phyloP scores from a whole-genome alignment of 1,139 yeast species.

The Hanseniaspora uvarum region DNA sequence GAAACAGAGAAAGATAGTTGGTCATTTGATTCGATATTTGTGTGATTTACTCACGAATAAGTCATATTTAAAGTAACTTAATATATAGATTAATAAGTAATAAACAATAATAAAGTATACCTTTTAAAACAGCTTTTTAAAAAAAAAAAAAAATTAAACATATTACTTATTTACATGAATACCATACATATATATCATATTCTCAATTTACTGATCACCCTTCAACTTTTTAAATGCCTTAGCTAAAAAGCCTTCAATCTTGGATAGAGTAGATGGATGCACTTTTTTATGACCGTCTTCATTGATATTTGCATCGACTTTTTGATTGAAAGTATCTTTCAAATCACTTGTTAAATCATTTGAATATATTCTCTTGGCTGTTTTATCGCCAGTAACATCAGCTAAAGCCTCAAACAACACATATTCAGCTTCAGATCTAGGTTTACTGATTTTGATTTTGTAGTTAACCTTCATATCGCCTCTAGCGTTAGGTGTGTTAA shows the following conservation, averaged over 20 bases:
- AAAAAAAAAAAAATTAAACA: too few relatives aligned
- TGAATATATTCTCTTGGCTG: slow-evolving; percentile 61
- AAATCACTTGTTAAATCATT: slow-evolving; percentile 21
- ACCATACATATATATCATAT: too few relatives aligned
- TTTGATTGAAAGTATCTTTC: slow-evolving; percentile 18
- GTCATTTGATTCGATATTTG: too few relatives aligned
- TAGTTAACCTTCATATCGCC: slow-evolving; percentile 75
- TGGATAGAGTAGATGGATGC: slow-evolving; percentile 46
- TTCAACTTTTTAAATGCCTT: slow-evolving; percentile 51
- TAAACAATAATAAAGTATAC: background rate
- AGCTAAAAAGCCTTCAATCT: slow-evolving; percentile 54
- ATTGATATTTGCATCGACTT: background rate
- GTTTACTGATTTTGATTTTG: slow-evolving; percentile 60
- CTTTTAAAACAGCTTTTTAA: too few relatives aligned
- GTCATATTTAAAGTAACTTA: too few relatives aligned
- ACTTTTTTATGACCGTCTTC: slow-evolving; percentile 24
- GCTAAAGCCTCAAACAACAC: slow-evolving; percentile 94
- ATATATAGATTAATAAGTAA: background rate
- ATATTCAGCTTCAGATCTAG: slow-evolving; percentile 76
- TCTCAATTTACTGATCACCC: slow-evolving; percentile 26
- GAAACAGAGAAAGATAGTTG: too few relatives aligned
- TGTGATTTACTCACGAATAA: too few relatives aligned
- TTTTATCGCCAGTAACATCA: slow-evolving; percentile 69
- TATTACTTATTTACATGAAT: background rate
- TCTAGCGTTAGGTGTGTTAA: slow-evolving; percentile 45